These are phyloP conservation scores for Conoideocrella luteorostrata DNA, from an alignment of 2,329 filamentous ascomycete genomes.

Conservation along the genomic window DNA sequence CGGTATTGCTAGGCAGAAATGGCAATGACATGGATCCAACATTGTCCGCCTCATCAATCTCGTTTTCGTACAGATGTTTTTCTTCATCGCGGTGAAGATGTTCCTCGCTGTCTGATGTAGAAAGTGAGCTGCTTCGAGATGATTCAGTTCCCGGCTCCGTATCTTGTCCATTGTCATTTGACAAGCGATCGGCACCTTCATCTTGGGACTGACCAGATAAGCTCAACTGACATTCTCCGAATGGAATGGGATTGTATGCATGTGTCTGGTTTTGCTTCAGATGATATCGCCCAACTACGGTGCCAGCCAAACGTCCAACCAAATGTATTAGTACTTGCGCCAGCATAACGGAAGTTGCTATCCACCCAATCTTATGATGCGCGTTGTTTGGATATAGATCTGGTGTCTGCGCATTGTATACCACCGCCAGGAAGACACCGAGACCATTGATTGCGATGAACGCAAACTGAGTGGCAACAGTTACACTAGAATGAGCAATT, in stretches of 20 bases:
- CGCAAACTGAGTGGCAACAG: constrained; percentile 59
- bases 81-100: constrained; percentile 29
- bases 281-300: constrained; percentile 1
- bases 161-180: constrained; percentile 67
- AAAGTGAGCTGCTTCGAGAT: constrained; percentile 57
- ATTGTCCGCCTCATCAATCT: constrained; percentile 35
- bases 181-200: constrained; percentile 50
- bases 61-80: constrained; percentile 45
- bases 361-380: constrained; percentile 87
- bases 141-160: constrained; percentile 65
- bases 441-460: constrained; percentile 60
- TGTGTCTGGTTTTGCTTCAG: constrained; percentile 38
- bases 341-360: constrained; percentile 64
- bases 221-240: constrained; percentile 17
- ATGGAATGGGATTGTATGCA: constrained; percentile 55
- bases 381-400: constrained; percentile 82
- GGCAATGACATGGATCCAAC: constrained; percentile 19
- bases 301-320: constrained; percentile 49
- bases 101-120: constrained; percentile 43
- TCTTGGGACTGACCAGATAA: constrained; percentile 28
- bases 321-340: constrained; percentile 65
- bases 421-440: constrained; percentile 56
- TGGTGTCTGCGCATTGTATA: constrained; percentile 76
- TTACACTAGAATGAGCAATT: constrained; percentile 69
- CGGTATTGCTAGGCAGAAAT: constrained; percentile 38